A percentile compares a stretch with the other conserved stretches of the same genome.
Evolutionary conservation across 1,284 basidiomycete genomes (phyloP).

Genomic region (Cutaneotrichosporon cavernicola): DNA sequence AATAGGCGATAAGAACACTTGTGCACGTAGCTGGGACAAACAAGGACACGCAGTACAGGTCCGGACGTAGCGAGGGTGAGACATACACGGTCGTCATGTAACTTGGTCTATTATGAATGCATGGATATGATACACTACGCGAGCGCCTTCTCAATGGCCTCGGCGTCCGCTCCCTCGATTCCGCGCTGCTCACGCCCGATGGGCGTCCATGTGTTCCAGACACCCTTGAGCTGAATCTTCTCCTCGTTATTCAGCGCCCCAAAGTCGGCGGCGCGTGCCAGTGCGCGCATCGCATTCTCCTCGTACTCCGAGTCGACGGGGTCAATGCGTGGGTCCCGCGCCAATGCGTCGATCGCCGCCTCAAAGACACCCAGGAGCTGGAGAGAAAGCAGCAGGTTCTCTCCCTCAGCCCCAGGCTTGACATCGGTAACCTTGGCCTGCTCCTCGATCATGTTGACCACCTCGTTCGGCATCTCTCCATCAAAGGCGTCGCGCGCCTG

Average conservation of each 20-base stretch:
- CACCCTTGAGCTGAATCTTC: slow-evolving; percentile 36
- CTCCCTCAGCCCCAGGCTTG: slow-evolving; percentile 23
- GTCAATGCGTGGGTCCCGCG: slow-evolving; percentile 68
- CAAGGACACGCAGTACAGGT: background rate
- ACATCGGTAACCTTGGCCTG: slow-evolving; percentile 17
- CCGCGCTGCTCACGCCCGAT: slow-evolving; percentile 39
- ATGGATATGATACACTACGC: slow-evolving; percentile 3
- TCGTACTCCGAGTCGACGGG: slow-evolving; percentile 70
- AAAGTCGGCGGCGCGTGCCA: slow-evolving; percentile 49
- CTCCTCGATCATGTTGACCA: slow-evolving; percentile 37
- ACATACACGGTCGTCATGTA: background rate
- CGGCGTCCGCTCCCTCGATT: slow-evolving; percentile 38
- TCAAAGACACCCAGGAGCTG: slow-evolving; percentile 26
- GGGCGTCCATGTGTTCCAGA: slow-evolving; percentile 43
- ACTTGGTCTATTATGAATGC: background rate
- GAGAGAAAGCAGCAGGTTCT: slow-evolving; percentile 35
- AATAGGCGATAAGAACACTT: too few relatives aligned
- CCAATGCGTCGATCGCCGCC: slow-evolving; percentile 40
- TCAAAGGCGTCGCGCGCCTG: slow-evolving; percentile 60
- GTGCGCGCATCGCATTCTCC: slow-evolving; percentile 70
- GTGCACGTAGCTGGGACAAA: background rate
- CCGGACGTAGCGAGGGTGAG: background rate
- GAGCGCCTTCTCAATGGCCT: slow-evolving; percentile 7
- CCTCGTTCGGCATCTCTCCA: slow-evolving; percentile 46
- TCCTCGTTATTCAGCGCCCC: slow-evolving; percentile 44